Base-by-base conservation (phyloP, 805 yeast species). In the Grigorovia transvaalensis region DNA sequence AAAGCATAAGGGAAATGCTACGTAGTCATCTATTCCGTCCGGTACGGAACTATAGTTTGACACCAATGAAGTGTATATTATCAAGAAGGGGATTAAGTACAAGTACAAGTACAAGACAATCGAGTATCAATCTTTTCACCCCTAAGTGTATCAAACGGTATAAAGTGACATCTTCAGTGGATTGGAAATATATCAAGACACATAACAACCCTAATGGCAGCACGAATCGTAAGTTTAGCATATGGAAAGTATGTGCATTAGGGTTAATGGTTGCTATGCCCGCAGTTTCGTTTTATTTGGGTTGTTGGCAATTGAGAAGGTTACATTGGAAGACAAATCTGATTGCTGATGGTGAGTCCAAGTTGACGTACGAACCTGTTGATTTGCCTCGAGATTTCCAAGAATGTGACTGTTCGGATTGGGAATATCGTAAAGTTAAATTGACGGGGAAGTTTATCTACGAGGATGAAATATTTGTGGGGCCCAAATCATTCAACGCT, bases 221-320 rank as follows among this genome's bases (percentile, higher is more conserved):
- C 67, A 70, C 51, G 73, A 71, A 52, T 43, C 19, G 44, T 13
- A 46, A 20, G 15, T 9, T 27, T 20, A 29, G 19, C 35, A 19
- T 50, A 59, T 62, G 60, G 63, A 51, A 65, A 55, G 59, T 62
- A 53, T 61, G 72, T 27, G 68, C 70, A n/a, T 53, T 73, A 29
- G 67, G 73, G 0, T 53, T 73, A 11, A 61, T 74, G 67, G 59
- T 74, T 48, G 79, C 91, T 19, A 91, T 95, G 84, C 99, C 99
- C 0, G 74, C 89, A 1, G 75, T 89, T 2, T 80, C 96, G 11
- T 86, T 91, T 64, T 83, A 82, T 47, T 71, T 93, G 45, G 99
- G 98, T 1, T 78, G 89, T 51, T 93, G 99, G 99, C 99, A 93
- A 71, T 81, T 87, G 46, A 74, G 79, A 59, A 75, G 99, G 57